phyloP scores from a whole-genome alignment of 768 basidiomycete genomes.

The Psilocybe azurescens region DNA sequence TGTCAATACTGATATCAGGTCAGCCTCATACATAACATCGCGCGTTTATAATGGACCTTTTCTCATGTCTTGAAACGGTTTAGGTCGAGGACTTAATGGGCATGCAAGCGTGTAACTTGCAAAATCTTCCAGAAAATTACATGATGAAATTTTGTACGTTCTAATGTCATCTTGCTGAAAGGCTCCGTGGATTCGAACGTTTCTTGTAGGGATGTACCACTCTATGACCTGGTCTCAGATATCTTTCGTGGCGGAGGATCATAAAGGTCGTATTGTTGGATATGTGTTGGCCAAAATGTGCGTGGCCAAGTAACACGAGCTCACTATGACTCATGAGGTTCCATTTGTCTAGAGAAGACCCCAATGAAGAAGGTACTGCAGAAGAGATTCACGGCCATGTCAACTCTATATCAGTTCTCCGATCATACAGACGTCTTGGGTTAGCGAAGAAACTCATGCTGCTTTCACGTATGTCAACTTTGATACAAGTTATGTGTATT shows the following conservation, averaged over 20 bases:
- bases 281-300: constrained; percentile 98
- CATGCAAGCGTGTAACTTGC: constrained; percentile 94
- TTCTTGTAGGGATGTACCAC: constrained; percentile 79
- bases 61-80: constrained; percentile 21
- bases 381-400: constrained; percentile 86
- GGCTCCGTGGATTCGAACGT: neutral
- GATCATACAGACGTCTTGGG: constrained; percentile 90
- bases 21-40: constrained; percentile 4
- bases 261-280: constrained; percentile 88
- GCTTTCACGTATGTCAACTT: constrained; percentile 74
- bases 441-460: constrained; percentile 95
- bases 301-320: constrained; percentile 24
- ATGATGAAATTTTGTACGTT: constrained; percentile 77
- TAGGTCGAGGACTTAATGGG: constrained; percentile 88
- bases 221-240: constrained; percentile 92
- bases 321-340: neutral
- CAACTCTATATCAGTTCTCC: constrained; percentile 93
- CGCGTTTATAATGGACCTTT: constrained; percentile 5
- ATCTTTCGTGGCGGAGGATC: constrained; percentile 92
- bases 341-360: constrained; percentile 36
- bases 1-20: constrained; percentile 23
- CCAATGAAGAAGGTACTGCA: constrained; percentile 56
- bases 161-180: neutral
- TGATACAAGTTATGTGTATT: neutral
- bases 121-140: constrained; percentile 94